A percentile compares a stretch with the other conserved stretches of the same genome.
Conservation (phyloP, 805 yeast species). For the Tetrapisispora fleetii region DNA sequence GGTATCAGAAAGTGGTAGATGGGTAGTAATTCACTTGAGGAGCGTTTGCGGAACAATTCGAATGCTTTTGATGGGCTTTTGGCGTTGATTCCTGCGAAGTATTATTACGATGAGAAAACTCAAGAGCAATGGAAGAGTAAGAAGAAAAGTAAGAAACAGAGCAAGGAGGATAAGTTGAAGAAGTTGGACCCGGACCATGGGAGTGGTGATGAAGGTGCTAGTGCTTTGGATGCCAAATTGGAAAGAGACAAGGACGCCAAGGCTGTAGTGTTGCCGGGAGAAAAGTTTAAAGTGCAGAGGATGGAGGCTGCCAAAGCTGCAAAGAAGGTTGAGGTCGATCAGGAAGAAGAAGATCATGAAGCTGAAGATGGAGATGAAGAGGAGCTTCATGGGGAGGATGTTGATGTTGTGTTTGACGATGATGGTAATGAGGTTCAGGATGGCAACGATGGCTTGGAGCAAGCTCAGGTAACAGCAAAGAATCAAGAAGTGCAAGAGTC, state of each 20-base stretch:
- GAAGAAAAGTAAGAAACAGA: constrained; percentile 61
- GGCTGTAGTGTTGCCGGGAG: constrained; percentile 33
- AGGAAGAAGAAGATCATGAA: constrained; percentile 13
- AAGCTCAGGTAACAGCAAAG: constrained; percentile 10
- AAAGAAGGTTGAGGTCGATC: not conserved
- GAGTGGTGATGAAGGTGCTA: constrained; percentile 34
- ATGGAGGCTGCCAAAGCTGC: not conserved
- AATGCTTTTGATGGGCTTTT: constrained; percentile 80
- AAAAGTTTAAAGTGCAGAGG: constrained; percentile 14
- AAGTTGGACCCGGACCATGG: constrained; percentile 63
- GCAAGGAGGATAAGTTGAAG: constrained; percentile 48
- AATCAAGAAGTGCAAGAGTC: constrained; percentile 12
- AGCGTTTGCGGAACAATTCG: constrained; percentile 68
- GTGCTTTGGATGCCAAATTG: constrained; percentile 53
- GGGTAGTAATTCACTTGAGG: constrained; percentile 45
- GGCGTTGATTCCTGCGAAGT: constrained; percentile 88
- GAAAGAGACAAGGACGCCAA: constrained; percentile 45
- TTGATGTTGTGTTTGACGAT: constrained; percentile 34
- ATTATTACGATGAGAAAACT: constrained; percentile 84
- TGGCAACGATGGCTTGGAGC: constrained; percentile 15
- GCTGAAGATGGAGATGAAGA: constrained; percentile 10
- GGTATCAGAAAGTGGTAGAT: too few relatives aligned
- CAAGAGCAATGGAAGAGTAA: constrained; percentile 85
- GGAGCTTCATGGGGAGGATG: constrained; percentile 19
- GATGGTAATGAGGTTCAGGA: constrained; percentile 29